Percentiles rank a stretch among this genome's conserved stretches.
phyloP scores from a whole-genome alignment of 345 rosid species.

The Syzygium aqueum region DNA sequence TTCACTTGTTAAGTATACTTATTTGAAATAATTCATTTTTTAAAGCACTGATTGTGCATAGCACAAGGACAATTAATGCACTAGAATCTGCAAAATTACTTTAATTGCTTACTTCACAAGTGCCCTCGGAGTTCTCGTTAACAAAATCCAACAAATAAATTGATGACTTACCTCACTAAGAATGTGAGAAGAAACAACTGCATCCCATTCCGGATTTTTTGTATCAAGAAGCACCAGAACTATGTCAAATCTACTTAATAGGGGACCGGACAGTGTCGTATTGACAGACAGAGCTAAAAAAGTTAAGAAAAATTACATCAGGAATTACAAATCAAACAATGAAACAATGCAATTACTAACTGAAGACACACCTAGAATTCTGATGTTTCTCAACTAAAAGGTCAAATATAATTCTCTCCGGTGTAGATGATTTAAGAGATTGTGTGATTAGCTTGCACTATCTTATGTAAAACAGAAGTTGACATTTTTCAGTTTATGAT shows the following conservation, averaged over 20 bases:
- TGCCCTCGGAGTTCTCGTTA: neutral
- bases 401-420: neutral
- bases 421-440: neutral
- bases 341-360: neutral
- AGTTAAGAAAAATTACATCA: slow-evolving; percentile 38
- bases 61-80: neutral
- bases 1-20: neutral
- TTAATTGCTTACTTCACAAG: neutral
- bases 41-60: neutral
- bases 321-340: neutral
- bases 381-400: neutral
- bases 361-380: neutral
- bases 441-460: neutral
- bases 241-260: slow-evolving; percentile 89
- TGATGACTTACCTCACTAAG: slow-evolving; percentile 53
- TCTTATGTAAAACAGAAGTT: neutral
- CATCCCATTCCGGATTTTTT: slow-evolving; percentile 98
- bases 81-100: neutral
- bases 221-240: slow-evolving; percentile 92
- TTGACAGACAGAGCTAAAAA: slow-evolving; percentile 82
- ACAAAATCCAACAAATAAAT: neutral
- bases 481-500: neutral
- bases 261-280: slow-evolving; percentile 91
- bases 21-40: neutral
- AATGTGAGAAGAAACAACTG: slow-evolving; percentile 95